Base-by-base conservation (phyloP, 2,329 filamentous ascomycete genomes). In the Metarhizium robertsii region DNA sequence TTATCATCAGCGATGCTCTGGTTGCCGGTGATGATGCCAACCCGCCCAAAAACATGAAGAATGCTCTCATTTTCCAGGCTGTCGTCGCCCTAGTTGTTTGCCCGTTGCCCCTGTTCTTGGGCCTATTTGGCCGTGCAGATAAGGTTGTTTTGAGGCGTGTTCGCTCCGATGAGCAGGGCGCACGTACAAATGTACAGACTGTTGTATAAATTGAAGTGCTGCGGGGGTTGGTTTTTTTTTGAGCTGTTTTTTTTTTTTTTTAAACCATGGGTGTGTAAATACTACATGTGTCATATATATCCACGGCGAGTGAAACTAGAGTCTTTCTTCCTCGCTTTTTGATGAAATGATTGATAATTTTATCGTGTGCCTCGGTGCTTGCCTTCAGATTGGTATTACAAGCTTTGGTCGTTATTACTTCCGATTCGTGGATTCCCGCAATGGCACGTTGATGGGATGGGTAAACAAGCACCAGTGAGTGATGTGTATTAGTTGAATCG, bases 1-100 rank as follows among this genome's bases (percentile, higher is more conserved):
- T 96, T 64, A 73, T 99, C 34, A 72, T 92, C 56, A 88, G 89
- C 73, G 86, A 91, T 67, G 88, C 86, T 18, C 75, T 97, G 59
- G 81, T 83, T 60, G 81, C 73, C 0, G 76, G 75, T 0, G 64
- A 67, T 10, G 67, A 72, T 16, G 83, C 74, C 1, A 63, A 71
- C 40, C 88, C 87, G 14, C 86, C 86, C 0, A 69, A 72, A 18
- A 87, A 91, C 65, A 92, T 96, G 88, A 81, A 79, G 62, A 76
- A 79, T 25, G 83, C 87, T 1, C 74, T 96, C 58, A 78, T 95
- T 25, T 95, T 96, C 66, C 81, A 91, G 61, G 88, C 88, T 2
- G 84, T 90, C 2, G 57, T 96, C 10, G 83, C 84, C 0, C 67
- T 86, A 54, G 79, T 76, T 7, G 80, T 81, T 10, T 76, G 87